A percentile compares a stretch with the other conserved stretches of the same genome.
phyloP scores from a whole-genome alignment of 257 asterid species.

The Solanum arcanum region DNA sequence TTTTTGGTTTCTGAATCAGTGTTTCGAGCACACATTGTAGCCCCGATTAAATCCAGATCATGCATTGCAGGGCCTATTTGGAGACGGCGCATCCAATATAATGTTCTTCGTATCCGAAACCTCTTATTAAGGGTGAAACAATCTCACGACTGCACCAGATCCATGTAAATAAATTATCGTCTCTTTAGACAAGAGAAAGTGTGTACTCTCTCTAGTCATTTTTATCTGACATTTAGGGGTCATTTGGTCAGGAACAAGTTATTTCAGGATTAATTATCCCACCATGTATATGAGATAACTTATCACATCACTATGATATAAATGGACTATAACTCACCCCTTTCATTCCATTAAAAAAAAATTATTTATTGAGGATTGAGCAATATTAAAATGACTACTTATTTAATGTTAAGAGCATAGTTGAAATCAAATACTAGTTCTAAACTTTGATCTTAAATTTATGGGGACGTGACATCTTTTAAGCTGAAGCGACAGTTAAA shows the following conservation, averaged over 20 bases:
- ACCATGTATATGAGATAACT: too few relatives aligned
- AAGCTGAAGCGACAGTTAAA: not conserved
- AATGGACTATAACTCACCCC: not conserved
- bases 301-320: too few relatives aligned
- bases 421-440: not conserved
- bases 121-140: too few relatives aligned
- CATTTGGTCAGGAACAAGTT: too few relatives aligned
- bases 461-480: not conserved
- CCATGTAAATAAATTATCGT: too few relatives aligned
- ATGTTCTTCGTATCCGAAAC: too few relatives aligned
- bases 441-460: not conserved
- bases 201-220: not conserved
- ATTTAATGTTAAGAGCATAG: not conserved
- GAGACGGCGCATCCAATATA: not conserved
- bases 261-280: too few relatives aligned
- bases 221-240: not conserved
- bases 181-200: not conserved
- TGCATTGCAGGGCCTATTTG: rapidly evolving
- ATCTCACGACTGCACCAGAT: not conserved
- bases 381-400: not conserved
- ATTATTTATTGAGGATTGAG: not conserved
- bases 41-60: too few relatives aligned
- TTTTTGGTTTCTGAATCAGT: rapidly evolving
- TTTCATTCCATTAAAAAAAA: not conserved
- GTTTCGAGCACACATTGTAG: rapidly evolving